A percentile compares a stretch with the other conserved stretches of the same genome.
Evolutionary conservation across 2,329 filamentous ascomycete species (phyloP).

Genomic region (Colletotrichum endophyticum): DNA sequence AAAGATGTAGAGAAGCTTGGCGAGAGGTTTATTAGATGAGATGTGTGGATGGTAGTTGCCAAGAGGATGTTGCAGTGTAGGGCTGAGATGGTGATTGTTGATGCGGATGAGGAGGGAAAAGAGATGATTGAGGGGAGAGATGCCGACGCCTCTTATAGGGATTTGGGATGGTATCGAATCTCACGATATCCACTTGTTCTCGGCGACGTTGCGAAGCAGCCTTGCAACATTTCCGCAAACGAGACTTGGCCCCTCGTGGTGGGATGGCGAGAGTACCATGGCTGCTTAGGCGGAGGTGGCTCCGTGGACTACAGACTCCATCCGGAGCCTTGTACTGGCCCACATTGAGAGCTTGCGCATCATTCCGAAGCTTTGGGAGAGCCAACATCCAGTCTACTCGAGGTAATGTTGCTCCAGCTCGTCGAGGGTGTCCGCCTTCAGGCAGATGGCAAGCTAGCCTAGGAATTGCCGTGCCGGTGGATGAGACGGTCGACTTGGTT

Average conservation of each 20-base stretch:
- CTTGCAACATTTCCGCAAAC: not conserved
- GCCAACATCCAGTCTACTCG: not conserved
- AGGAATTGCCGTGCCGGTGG: not conserved
- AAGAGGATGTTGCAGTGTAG: not conserved
- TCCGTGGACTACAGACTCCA: not conserved
- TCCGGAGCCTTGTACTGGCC: not conserved
- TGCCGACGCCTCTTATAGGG: conserved; percentile 9
- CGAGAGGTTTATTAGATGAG: no score
- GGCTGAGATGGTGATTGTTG: not conserved
- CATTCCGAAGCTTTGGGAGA: not conserved
- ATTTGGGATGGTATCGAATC: not conserved
- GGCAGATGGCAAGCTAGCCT: not conserved
- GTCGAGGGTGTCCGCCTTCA: not conserved
- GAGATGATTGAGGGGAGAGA: not conserved
- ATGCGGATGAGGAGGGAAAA: not conserved
- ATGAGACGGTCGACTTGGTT: not conserved
- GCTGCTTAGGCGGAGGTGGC: not conserved
- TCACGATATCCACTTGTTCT: not conserved
- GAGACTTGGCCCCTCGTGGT: not conserved
- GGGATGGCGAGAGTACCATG: not conserved
- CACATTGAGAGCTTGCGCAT: not conserved
- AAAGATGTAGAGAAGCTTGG: not conserved
- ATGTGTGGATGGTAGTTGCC: not conserved
- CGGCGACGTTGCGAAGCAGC: not conserved
- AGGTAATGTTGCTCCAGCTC: not conserved